A percentile compares a stretch with the other conserved stretches of the same genome.
Conservation (phyloP, 192 early-diverging fungal genomes). For the Kickxella alabastrina region DNA sequence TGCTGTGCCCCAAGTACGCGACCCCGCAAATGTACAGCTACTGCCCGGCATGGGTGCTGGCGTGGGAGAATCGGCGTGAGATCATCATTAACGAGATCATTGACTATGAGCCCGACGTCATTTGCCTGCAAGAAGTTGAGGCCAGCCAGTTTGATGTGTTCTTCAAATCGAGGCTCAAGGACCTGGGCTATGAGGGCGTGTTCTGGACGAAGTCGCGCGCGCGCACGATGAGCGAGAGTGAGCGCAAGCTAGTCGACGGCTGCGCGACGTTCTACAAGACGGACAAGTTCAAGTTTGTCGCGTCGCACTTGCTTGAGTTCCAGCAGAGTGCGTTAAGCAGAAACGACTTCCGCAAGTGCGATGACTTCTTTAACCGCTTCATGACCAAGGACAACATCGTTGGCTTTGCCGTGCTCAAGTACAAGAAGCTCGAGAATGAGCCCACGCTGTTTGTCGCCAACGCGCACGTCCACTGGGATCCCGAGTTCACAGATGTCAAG, state of each 20-base stretch:
- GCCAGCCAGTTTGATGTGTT: slow-evolving; percentile 82
- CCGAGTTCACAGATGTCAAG: slow-evolving; percentile 87
- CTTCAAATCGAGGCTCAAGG: slow-evolving; percentile 67
- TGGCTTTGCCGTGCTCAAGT: slow-evolving; percentile 75
- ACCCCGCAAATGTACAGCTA: slow-evolving; percentile 86
- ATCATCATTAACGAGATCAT: slow-evolving; percentile 79
- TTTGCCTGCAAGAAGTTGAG: slow-evolving; percentile 95
- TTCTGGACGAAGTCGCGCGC: slow-evolving; percentile 95
- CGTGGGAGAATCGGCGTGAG: slow-evolving; percentile 92
- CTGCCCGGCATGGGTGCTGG: slow-evolving; percentile 90
- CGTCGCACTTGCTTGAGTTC: slow-evolving; percentile 91
- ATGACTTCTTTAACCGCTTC: slow-evolving; percentile 94
- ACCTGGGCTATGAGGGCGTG: slow-evolving; percentile 78
- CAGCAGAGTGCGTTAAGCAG: slow-evolving; percentile 86
- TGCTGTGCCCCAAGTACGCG: slow-evolving; percentile 85
- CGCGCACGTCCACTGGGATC: slow-evolving; percentile 94
- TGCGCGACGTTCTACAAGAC: slow-evolving; percentile 92
- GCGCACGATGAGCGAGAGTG: slow-evolving; percentile 88
- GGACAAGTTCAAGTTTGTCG: slow-evolving; percentile 74
- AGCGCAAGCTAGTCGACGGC: slow-evolving; percentile 84
- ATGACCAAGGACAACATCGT: slow-evolving; percentile 97
- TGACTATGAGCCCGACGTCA: slow-evolving; percentile 82
- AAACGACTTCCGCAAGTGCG: slow-evolving; percentile 83
- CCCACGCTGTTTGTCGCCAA: slow-evolving; percentile 76
- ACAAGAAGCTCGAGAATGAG: slow-evolving; percentile 65